A percentile compares a stretch with the other conserved stretches of the same genome.
Conservation (phyloP, 495 filamentous ascomycete species). For the Zalerion maritima region DNA sequence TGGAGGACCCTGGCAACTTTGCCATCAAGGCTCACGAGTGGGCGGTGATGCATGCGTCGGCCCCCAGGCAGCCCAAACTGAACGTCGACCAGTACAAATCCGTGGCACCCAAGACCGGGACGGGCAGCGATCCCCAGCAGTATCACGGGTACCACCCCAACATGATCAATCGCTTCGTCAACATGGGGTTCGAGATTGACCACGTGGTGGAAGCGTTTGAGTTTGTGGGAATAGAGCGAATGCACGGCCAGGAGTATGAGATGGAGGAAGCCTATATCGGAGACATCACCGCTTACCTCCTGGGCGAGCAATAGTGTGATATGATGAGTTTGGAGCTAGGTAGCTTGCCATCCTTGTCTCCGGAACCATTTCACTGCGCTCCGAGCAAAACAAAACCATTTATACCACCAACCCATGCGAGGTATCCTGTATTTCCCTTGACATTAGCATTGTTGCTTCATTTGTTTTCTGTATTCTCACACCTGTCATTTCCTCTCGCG, state of each 20-base stretch:
- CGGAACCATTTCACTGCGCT: no score
- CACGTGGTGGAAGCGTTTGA: conserved; percentile 74
- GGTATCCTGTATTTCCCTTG: no score
- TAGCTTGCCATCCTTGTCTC: no score
- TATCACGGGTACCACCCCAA: conserved; percentile 83
- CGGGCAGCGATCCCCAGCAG: conserved; percentile 26
- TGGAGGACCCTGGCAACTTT: conserved; percentile 63
- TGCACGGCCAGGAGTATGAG: conserved; percentile 64
- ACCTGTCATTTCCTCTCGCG: no score
- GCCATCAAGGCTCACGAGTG: conserved; percentile 76
- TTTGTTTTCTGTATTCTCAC: no score
- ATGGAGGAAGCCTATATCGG: conserved; percentile 78
- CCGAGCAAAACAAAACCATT: no score
- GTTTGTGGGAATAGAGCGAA: conserved; percentile 65
- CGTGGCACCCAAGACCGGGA: conserved; percentile 4
- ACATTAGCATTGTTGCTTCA: no score
- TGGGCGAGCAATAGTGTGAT: conserved; percentile 58
- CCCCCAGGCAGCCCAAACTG: conserved; percentile 38
- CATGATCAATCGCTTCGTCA: conserved; percentile 74
- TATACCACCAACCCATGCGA: no score
- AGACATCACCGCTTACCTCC: conserved; percentile 70
- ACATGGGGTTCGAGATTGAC: conserved; percentile 90
- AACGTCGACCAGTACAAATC: conserved; percentile 9
- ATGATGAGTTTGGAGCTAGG: no score
- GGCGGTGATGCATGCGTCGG: conserved; percentile 72